Conservation (phyloP, 2,329 filamentous ascomycete species). For the Apiospora rasikravindrae region DNA sequence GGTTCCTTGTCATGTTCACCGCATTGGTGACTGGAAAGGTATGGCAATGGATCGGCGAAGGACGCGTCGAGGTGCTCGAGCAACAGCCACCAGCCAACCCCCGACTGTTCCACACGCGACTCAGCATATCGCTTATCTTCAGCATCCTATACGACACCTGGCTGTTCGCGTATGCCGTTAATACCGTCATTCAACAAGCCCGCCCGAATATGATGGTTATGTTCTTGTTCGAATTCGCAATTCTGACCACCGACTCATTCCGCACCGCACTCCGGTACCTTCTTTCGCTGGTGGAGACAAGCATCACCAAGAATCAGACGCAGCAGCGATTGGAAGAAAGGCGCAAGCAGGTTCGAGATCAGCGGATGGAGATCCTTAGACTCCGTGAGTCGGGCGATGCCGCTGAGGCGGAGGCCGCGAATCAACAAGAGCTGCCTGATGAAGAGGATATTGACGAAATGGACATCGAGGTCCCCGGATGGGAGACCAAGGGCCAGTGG, state of each 20-base stretch:
- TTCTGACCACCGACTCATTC: conserved; percentile 78
- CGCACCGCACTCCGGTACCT: conserved; percentile 81
- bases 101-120: conserved; percentile 81
- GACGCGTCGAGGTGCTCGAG: conserved; percentile 90
- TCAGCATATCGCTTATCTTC: conserved; percentile 78
- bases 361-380: conserved; percentile 57
- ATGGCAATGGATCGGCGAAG: conserved; percentile 98
- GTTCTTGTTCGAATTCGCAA: conserved; percentile 97
- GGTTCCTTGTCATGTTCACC: conserved; percentile 97
- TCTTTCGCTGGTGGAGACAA: conserved; percentile 78
- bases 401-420: conserved; percentile 53
- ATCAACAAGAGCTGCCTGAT: conserved; percentile 58
- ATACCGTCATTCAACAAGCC: conserved; percentile 83
- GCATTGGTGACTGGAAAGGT: conserved; percentile 91
- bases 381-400: conserved; percentile 52
- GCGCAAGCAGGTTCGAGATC: conserved; percentile 68
- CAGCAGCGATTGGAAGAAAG: conserved; percentile 70
- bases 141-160: conserved; percentile 80
- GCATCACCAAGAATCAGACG: conserved; percentile 77
- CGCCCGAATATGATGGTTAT: conserved; percentile 99
- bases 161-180: conserved; percentile 81
- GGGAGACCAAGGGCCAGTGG: conserved; percentile 95
- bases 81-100: conserved; percentile 93
- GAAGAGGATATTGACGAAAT: conserved; percentile 87
- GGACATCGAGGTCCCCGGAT: conserved; percentile 93